Evolutionary conservation across 2,329 filamentous ascomycete genomes (phyloP).

Genomic region (Aspergillus proliferans): DNA sequence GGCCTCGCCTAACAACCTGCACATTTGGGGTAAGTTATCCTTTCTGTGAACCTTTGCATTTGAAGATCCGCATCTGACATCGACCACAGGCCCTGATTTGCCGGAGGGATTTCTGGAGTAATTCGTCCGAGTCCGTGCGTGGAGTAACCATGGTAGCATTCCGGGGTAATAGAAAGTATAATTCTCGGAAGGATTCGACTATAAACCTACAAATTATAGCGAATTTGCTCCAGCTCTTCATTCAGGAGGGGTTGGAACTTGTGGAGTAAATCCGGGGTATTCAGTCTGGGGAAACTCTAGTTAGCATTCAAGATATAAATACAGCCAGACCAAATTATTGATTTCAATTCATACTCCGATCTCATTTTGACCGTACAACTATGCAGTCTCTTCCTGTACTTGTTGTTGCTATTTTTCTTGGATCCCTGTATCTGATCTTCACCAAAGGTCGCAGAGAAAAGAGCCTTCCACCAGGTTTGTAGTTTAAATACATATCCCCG

Average conservation of each 20-base stretch:
- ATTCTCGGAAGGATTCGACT: too few relatives aligned
- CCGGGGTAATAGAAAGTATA: too few relatives aligned
- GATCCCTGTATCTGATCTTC: background rate
- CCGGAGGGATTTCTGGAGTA: background rate
- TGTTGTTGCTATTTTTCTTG: background rate
- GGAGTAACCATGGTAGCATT: too few relatives aligned
- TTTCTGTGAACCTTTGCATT: too few relatives aligned
- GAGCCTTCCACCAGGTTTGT: background rate
- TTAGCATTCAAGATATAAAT: too few relatives aligned
- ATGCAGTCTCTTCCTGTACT: background rate
- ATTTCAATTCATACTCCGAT: too few relatives aligned
- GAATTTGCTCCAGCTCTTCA: too few relatives aligned
- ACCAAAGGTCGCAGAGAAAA: background rate
- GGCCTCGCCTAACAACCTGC: constrained; percentile 6
- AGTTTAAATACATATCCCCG: background rate
- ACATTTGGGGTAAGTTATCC: constrained; percentile 3
- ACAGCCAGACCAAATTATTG: too few relatives aligned
- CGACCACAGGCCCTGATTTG: background rate
- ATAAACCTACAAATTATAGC: too few relatives aligned
- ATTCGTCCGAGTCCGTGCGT: background rate
- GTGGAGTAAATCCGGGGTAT: too few relatives aligned
- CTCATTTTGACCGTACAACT: background rate
- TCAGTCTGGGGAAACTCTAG: too few relatives aligned
- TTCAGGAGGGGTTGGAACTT: too few relatives aligned
- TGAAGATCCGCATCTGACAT: background rate